These are phyloP conservation scores for Diutina mesorugosa DNA, from an alignment of 1,139 yeast species.

Conservation along the genomic window DNA sequence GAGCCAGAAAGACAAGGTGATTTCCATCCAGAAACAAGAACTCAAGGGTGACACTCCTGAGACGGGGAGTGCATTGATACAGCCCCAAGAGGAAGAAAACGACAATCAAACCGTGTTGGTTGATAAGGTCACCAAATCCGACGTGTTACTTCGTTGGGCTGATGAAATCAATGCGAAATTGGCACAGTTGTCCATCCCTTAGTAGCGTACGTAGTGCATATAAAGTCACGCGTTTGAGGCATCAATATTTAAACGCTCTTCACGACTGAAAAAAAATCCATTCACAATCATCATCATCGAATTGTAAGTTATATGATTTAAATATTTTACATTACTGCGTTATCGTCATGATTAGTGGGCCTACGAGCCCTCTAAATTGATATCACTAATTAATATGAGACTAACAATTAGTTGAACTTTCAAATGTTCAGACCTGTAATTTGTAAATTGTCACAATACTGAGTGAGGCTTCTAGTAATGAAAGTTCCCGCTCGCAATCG, in stretches of 20 bases:
- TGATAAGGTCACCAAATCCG: background rate
- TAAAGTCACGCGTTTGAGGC: background rate
- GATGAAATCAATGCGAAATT: background rate
- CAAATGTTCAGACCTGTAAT: background rate
- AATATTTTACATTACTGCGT: background rate
- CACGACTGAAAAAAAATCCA: background rate
- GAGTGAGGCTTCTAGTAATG: background rate
- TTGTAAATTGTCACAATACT: background rate
- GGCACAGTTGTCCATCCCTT: background rate
- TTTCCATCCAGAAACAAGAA: conserved; percentile 15
- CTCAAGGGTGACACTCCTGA: background rate
- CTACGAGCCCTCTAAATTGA: background rate
- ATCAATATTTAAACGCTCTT: background rate
- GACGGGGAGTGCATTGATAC: background rate
- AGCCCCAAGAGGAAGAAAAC: background rate
- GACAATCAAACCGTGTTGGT: background rate
- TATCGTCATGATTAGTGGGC: background rate
- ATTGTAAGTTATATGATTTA: background rate
- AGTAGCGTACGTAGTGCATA: background rate
- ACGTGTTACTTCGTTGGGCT: background rate
- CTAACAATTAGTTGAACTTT: background rate
- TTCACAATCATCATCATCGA: background rate
- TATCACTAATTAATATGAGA: background rate
- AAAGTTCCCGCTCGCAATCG: background rate
- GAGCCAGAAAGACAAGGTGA: conserved; percentile 28